These are phyloP conservation scores for Proliferodiscus dingleyae DNA, from an alignment of 2,329 filamentous ascomycete genomes.

Conservation along the genomic window DNA sequence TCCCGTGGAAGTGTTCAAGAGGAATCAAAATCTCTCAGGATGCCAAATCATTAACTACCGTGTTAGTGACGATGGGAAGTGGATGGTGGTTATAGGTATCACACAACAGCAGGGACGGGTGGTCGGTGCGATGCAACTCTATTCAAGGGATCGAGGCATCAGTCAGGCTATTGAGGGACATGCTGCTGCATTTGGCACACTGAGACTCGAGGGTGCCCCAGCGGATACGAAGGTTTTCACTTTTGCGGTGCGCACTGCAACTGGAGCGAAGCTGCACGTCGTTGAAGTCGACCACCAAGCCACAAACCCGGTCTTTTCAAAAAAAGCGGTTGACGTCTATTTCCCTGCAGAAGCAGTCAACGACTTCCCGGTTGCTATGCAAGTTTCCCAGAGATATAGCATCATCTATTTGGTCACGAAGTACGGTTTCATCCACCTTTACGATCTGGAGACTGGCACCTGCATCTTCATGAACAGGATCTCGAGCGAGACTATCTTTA, in stretches of 20 bases:
- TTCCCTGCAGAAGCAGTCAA: conserved; percentile 94
- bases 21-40: conserved; percentile 83
- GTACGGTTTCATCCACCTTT: conserved; percentile 97
- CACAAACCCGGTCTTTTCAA: conserved; percentile 81
- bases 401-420: conserved; percentile 97
- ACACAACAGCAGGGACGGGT: conserved; percentile 90
- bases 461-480: conserved; percentile 99
- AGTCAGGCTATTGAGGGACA: conserved; percentile 98
- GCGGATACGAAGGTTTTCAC: conserved; percentile 89
- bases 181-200: conserved; percentile 86
- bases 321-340: conserved; percentile 97
- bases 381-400: conserved; percentile 94
- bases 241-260: conserved; percentile 86
- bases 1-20: conserved; percentile 89
- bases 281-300: conserved; percentile 95
- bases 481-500: conserved; percentile 98
- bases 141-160: conserved; percentile 91
- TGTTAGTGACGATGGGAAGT: conserved; percentile 90
- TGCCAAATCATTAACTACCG: conserved; percentile 99
- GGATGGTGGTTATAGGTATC: conserved; percentile 97
- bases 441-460: conserved; percentile 91
- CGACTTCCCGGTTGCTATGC: conserved; percentile 97
- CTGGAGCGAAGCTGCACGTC: conserved; percentile 91
- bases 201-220: conserved; percentile 82
- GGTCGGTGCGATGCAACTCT: conserved; percentile 93